Conservation (phyloP, 2,329 filamentous ascomycete species). For the Clonostachys chloroleuca region DNA sequence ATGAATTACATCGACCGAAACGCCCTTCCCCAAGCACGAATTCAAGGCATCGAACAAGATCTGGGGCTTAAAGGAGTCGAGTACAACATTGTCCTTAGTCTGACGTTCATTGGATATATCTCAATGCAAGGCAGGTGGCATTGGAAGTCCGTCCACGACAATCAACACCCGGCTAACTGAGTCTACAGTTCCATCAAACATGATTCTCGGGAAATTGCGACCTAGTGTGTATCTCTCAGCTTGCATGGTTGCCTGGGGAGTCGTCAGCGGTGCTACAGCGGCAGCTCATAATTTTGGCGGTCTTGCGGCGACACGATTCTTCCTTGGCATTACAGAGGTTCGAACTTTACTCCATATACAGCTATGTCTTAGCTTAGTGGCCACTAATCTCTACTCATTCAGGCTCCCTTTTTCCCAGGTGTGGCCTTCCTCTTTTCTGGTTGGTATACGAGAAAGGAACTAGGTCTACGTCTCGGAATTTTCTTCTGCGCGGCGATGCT, state of each 20-base stretch:
- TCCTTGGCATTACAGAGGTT: constrained; percentile 11
- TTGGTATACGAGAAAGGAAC: constrained; percentile 19
- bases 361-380: not conserved
- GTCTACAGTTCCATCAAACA: constrained; percentile 34
- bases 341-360: not conserved
- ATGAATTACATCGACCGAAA: constrained; percentile 46
- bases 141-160: not conserved
- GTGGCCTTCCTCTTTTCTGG: constrained; percentile 16
- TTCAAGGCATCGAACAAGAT: constrained; percentile 38
- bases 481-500: constrained; percentile 25
- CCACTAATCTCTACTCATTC: too few relatives aligned
- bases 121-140: constrained; percentile 17
- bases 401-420: constrained; percentile 16
- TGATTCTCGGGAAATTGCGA: constrained; percentile 35
- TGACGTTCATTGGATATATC: constrained; percentile 28
- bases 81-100: constrained; percentile 26
- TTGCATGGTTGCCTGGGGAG: constrained; percentile 15
- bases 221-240: constrained; percentile 30
- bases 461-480: constrained; percentile 16
- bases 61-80: constrained; percentile 29
- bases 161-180: constrained; percentile 7
- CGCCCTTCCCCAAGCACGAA: constrained; percentile 23
- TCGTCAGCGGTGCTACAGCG: constrained; percentile 11
- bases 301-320: constrained; percentile 10
- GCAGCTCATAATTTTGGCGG: constrained; percentile 9